Evolutionary conservation across 2,329 filamentous ascomycete genomes (phyloP).

Genomic region (Bipolaris oryzae): DNA sequence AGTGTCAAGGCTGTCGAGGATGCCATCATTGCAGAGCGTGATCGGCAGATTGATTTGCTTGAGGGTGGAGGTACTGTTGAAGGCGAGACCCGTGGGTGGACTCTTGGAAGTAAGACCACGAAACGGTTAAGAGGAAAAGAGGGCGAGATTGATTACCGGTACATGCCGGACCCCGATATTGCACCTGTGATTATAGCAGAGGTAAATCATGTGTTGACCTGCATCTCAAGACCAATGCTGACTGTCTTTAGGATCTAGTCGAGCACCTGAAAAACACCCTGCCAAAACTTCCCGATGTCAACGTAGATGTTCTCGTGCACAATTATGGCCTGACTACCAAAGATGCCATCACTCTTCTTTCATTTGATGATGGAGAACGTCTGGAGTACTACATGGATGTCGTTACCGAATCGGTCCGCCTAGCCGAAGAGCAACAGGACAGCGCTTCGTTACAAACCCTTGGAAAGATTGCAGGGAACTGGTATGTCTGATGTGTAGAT

Average conservation of each 20-base stretch:
- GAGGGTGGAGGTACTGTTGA: conserved; percentile 75
- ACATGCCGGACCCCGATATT: conserved; percentile 97
- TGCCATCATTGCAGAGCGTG: conserved; percentile 87
- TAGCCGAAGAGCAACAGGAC: conserved; percentile 33
- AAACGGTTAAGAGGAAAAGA: conserved; percentile 86
- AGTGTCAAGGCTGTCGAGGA: conserved; percentile 96
- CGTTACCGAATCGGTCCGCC: conserved; percentile 45
- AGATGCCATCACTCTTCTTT: conserved; percentile 80
- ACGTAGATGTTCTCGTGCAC: conserved; percentile 66
- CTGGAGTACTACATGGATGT: conserved; percentile 81
- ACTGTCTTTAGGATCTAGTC: conserved; percentile 63
- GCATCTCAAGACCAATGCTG: conserved; percentile 6
- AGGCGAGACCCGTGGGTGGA: conserved; percentile 93
- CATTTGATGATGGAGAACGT: conserved; percentile 77
- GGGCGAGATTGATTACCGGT: conserved; percentile 95
- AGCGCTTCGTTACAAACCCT: conserved; percentile 17
- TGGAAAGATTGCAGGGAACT: conserved; percentile 63
- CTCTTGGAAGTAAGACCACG: conserved; percentile 81
- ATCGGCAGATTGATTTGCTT: conserved; percentile 82
- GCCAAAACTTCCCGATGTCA: conserved; percentile 73
- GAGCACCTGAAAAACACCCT: conserved; percentile 66
- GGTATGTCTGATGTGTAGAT: conserved; percentile 41
- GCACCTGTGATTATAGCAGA: conserved; percentile 75
- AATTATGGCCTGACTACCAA: conserved; percentile 75
- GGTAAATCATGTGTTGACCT: conserved; percentile 26